Percentiles rank a stretch among this genome's conserved stretches.
phyloP scores from a whole-genome alignment of 176 grass and related monocot species.

The Canna indica region DNA sequence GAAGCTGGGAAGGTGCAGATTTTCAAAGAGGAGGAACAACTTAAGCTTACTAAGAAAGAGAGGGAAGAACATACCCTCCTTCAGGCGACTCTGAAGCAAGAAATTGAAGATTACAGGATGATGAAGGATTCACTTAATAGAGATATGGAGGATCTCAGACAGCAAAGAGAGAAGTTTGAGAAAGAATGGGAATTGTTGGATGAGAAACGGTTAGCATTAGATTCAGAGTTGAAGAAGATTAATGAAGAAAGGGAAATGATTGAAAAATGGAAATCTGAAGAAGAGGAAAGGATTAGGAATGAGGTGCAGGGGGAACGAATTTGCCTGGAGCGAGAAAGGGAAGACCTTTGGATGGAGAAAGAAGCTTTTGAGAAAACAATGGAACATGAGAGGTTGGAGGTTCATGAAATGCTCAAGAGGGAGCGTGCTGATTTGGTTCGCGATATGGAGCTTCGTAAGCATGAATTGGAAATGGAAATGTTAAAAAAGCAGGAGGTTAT shows the following conservation, averaged over 20 bases:
- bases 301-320: conserved; percentile 35
- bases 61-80: conserved; percentile 51
- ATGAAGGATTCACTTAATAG: conserved; percentile 51
- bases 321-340: conserved; percentile 34
- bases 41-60: conserved; percentile 64
- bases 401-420: conserved; percentile 52
- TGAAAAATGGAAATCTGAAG: conserved; percentile 53
- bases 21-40: conserved; percentile 51
- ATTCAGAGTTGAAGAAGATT: conserved; percentile 47
- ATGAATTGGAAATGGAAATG: conserved; percentile 81
- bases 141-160: conserved; percentile 71
- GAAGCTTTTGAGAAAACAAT: conserved; percentile 49
- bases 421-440: conserved; percentile 51
- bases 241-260: conserved; percentile 54
- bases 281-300: conserved; percentile 60
- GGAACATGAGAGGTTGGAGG: conserved; percentile 38
- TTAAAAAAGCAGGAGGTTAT: conserved; percentile 45
- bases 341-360: conserved; percentile 48
- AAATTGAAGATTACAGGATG: conserved; percentile 83
- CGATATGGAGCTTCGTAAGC: conserved; percentile 43
- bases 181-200: conserved; percentile 91
- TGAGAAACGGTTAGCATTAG: conserved; percentile 53
- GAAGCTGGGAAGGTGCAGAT: conserved; percentile 57
- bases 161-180: conserved; percentile 77
- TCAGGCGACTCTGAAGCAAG: conserved; percentile 61